Evolutionary conservation across 1,284 basidiomycete genomes (phyloP).

Genomic region (Porodaedalea pini): DNA sequence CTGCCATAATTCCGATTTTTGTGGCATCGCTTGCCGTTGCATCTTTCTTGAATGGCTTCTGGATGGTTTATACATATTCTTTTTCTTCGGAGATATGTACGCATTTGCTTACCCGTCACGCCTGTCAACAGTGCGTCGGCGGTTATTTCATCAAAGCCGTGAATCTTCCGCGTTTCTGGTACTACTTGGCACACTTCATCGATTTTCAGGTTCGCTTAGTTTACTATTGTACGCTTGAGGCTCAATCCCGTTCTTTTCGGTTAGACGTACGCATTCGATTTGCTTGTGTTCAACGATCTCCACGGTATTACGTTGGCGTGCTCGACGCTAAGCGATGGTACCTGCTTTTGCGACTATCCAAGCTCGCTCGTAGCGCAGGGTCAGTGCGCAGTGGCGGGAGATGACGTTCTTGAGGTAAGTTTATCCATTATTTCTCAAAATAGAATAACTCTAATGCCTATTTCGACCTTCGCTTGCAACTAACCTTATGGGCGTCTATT

Average conservation of each 20-base stretch:
- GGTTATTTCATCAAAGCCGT: conserved; percentile 46
- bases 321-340: conserved; percentile 26
- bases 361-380: conserved; percentile 27
- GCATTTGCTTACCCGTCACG: background rate
- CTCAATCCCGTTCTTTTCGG: background rate
- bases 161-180: conserved; percentile 58
- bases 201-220: conserved; percentile 36
- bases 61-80: conserved; percentile 50
- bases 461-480: background rate
- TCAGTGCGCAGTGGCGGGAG: conserved; percentile 29
- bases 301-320: conserved; percentile 46
- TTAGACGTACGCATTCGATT: conserved; percentile 42
- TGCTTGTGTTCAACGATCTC: conserved; percentile 48
- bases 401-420: conserved; percentile 31
- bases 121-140: conserved; percentile 28
- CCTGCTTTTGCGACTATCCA: conserved; percentile 32
- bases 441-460: background rate
- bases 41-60: conserved; percentile 59
- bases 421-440: background rate
- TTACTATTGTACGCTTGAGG: conserved; percentile 20
- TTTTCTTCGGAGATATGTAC: background rate
- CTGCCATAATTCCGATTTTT: conserved; percentile 54
- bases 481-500: background rate
- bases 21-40: conserved; percentile 57
- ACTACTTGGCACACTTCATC: conserved; percentile 53